A percentile compares a stretch with the other conserved stretches of the same genome.
These are phyloP conservation scores for Boletus subcaerulescens DNA, from an alignment of 768 basidiomycete species.

Conservation along the genomic window DNA sequence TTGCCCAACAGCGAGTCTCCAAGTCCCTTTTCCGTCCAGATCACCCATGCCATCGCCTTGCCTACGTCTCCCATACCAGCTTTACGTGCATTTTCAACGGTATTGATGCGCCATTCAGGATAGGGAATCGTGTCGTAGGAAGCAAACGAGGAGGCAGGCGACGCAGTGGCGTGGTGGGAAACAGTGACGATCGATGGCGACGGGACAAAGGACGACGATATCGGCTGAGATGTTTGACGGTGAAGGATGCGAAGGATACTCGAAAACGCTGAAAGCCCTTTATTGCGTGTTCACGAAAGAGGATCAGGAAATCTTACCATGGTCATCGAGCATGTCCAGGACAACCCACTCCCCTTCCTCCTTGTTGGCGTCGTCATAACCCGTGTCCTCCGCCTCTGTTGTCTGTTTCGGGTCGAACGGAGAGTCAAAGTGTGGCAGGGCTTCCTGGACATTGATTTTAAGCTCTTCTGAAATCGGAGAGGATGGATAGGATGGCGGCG, in stretches of 20 bases:
- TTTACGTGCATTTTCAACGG: conserved; percentile 49
- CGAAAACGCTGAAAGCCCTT: conserved; percentile 37
- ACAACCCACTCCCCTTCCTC: conserved; percentile 47
- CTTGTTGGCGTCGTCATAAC: not conserved
- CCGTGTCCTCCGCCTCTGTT: not conserved
- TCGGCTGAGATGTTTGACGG: conserved; percentile 34
- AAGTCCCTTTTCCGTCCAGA: conserved; percentile 31
- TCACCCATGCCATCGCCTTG: conserved; percentile 48
- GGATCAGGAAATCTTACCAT: conserved; percentile 27
- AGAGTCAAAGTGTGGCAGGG: not conserved
- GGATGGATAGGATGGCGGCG: conserved; percentile 20
- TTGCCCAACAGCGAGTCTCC: conserved; percentile 21
- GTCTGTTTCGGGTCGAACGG: conserved; percentile 1
- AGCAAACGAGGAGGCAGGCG: conserved; percentile 19
- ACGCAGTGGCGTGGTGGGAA: conserved; percentile 34
- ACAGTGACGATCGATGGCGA: conserved; percentile 54
- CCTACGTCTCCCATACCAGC: conserved; percentile 60
- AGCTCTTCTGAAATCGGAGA: conserved; percentile 22
- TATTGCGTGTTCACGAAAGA: not conserved
- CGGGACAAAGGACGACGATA: conserved; percentile 43
- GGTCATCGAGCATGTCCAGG: conserved; percentile 49
- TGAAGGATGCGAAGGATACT: conserved; percentile 54
- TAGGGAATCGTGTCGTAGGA: conserved; percentile 46
- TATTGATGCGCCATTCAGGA: conserved; percentile 62
- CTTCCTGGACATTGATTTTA: conserved; percentile 7